Percentiles rank a stretch among this genome's conserved stretches.
Evolutionary conservation across 2,329 filamentous ascomycete genomes (phyloP).

Genomic region (Botrytis galanthina): DNA sequence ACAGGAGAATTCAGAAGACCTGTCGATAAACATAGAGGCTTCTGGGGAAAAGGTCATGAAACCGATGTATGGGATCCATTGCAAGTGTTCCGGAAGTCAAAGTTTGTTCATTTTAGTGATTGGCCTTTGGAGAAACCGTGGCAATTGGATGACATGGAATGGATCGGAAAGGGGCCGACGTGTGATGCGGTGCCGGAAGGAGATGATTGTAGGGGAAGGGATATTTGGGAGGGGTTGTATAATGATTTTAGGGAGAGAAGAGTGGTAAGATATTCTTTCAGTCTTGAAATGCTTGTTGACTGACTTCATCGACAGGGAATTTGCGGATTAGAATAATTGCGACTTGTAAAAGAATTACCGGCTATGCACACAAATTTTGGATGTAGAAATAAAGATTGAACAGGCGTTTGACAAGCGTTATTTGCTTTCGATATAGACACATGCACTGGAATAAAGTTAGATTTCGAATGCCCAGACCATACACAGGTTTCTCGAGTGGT

Average conservation of each 20-base stretch:
- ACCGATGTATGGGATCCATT: constrained; percentile 50
- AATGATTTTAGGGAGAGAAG: constrained; percentile 31
- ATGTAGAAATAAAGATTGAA: background rate
- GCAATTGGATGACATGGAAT: constrained; percentile 40
- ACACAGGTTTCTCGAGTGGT: background rate
- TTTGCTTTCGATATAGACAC: background rate
- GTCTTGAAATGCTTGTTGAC: background rate
- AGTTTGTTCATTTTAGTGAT: constrained; percentile 59
- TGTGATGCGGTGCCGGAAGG: constrained; percentile 24
- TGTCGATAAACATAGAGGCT: constrained; percentile 46
- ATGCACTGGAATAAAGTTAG: background rate
- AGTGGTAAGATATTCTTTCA: constrained; percentile 20
- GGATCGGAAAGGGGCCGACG: constrained; percentile 22
- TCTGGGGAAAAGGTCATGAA: constrained; percentile 44
- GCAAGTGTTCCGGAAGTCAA: constrained; percentile 49
- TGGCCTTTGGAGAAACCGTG: constrained; percentile 60
- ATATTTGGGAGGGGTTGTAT: constrained; percentile 34
- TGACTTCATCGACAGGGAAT: background rate
- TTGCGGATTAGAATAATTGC: background rate
- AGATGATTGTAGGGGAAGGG: constrained; percentile 31
- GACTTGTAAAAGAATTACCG: background rate
- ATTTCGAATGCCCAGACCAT: background rate
- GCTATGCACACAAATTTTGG: no score
- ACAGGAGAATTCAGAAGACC: constrained; percentile 54
- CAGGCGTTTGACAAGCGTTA: no score